Percentiles rank a stretch among this genome's conserved stretches.
phyloP scores from a whole-genome alignment of 768 basidiomycete genomes.

The Mycena filopes region DNA sequence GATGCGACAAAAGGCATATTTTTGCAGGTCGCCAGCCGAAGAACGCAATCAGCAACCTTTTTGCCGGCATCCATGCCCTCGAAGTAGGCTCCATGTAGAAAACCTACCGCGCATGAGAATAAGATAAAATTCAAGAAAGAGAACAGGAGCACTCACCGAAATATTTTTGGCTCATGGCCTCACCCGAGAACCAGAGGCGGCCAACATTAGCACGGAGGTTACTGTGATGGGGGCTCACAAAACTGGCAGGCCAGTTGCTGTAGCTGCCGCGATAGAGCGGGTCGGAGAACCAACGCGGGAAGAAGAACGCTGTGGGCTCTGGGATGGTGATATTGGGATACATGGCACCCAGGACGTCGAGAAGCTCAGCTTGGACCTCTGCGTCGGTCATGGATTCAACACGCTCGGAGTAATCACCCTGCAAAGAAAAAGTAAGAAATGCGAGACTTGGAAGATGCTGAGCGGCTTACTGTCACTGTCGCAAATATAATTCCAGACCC shows the following conservation, averaged over 20 bases:
- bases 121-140: background rate
- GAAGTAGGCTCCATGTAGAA: slow-evolving; percentile 13
- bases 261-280: slow-evolving; percentile 69
- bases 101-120: background rate
- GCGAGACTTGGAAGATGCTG: slow-evolving; percentile 19
- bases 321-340: slow-evolving; percentile 65
- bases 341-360: slow-evolving; percentile 69
- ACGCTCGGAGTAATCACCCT: slow-evolving; percentile 72
- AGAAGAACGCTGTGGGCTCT: slow-evolving; percentile 64
- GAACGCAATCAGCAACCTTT: background rate
- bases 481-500: slow-evolving; percentile 68
- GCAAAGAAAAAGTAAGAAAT: slow-evolving; percentile 1
- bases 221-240: slow-evolving; percentile 61
- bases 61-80: slow-evolving; percentile 2
- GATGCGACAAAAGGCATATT: background rate
- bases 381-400: slow-evolving; percentile 62
- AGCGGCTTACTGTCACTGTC: slow-evolving; percentile 52
- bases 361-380: slow-evolving; percentile 62
- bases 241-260: slow-evolving; percentile 77
- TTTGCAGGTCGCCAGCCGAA: background rate
- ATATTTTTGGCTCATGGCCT: slow-evolving; percentile 67
- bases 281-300: slow-evolving; percentile 65
- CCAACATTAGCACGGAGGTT: slow-evolving; percentile 67
- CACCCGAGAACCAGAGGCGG: slow-evolving; percentile 71
- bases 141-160: slow-evolving; percentile 59